A percentile compares a stretch with the other conserved stretches of the same genome.
These are phyloP conservation scores for Cercospora berteroae DNA, from an alignment of 2,329 filamentous ascomycete genomes.

Conservation along the genomic window DNA sequence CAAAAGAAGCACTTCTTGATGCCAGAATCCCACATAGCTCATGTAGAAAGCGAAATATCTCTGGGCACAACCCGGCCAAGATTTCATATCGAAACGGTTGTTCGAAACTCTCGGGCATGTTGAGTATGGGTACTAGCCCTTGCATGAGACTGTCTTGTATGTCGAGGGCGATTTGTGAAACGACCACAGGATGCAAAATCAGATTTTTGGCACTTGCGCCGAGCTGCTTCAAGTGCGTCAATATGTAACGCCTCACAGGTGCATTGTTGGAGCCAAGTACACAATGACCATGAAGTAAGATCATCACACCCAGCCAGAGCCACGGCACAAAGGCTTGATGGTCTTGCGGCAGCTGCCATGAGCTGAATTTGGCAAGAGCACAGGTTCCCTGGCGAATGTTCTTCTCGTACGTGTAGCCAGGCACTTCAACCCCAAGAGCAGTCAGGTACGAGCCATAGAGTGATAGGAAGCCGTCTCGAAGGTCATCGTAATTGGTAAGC, in stretches of 20 bases:
- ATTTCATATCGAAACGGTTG: not conserved
- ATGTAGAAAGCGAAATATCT: not conserved
- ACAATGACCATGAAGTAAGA: conserved; percentile 6
- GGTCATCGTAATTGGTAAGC: conserved; percentile 1
- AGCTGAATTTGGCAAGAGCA: conserved; percentile 9
- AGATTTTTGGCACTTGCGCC: not conserved
- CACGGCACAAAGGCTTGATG: conserved; percentile 8
- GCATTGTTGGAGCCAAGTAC: conserved; percentile 7
- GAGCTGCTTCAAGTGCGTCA: conserved; percentile 1
- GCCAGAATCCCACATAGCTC: not conserved
- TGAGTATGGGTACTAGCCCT: conserved; percentile 1
- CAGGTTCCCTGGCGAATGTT: not conserved
- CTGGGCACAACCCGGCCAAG: not conserved
- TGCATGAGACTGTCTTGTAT: conserved; percentile 6
- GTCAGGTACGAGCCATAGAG: conserved; percentile 7
- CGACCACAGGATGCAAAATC: not conserved
- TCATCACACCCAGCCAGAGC: conserved; percentile 8
- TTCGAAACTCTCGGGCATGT: not conserved
- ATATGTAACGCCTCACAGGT: conserved; percentile 1
- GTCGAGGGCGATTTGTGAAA: conserved; percentile 8
- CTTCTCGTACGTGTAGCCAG: conserved; percentile 1
- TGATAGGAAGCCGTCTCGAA: conserved; percentile 10
- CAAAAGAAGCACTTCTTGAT: not conserved
- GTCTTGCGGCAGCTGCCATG: not conserved
- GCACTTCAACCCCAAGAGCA: not conserved